Evolutionary conservation across 441 rosid genomes (phyloP), one percentile per base, ranked within the genome.

Genomic region (Adansonia rubrostipa): DNA sequence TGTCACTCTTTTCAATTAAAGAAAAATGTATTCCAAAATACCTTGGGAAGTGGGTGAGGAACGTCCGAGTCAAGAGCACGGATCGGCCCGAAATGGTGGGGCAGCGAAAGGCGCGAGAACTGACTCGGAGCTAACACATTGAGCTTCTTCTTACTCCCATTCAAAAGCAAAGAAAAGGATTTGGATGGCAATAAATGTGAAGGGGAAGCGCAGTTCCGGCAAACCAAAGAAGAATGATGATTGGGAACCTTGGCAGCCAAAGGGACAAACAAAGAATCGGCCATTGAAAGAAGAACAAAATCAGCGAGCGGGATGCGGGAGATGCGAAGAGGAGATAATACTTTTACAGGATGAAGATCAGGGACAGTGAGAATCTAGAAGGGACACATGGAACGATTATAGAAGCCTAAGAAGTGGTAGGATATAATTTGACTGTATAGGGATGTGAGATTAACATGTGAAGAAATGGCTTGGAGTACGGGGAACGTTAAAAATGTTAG

Each of bases 31-130:
- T 1, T n/a, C 50, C 11, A 4, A 47, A 57, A 40, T 76, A 92
- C 94, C 91, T 88, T 86, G 56, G 76, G 88, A 76, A 80, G 80
- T 71, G 89, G 86, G 40, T 56, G 85, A 71, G 97, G 92, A 36
- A 80, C 82, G 61, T 91, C 95, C 1, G 95, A 88, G 47, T 87
- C 87, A 24, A 80, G 80, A n/a, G 95, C 92, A 9, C 78, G 80
- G 80, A 77, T 74, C 47, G 87, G 88, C 28, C 28, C 1, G 66
- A 85, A 78, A n/a, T 87, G 87, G 71, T 83, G 89, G 42, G 76
- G 88, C 74, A 82, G 73, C 4, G 67, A 56, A 33, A 22, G 6
- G 57, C 84, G 54, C 14, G 85, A 80, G 71, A 28, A 14, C n/a
- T 28, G 78, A 63, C 71, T 63, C 33, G 50, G 61, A 50, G 47